These are phyloP conservation scores for Aureobasidium sp. DNA, from an alignment of 2,329 filamentous ascomycete genomes.

Conservation along the genomic window DNA sequence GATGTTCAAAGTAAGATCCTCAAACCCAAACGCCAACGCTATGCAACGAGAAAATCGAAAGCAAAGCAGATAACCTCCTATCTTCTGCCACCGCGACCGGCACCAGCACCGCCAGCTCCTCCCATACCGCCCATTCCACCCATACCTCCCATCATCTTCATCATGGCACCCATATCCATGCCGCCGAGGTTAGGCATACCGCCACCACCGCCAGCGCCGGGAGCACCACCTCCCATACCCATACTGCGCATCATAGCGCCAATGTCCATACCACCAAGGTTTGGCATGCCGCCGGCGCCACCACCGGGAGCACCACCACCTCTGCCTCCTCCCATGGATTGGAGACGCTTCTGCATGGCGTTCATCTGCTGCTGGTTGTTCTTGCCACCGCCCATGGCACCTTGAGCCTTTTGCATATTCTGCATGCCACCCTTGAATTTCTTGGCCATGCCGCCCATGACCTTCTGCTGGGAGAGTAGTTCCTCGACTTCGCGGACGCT, in stretches of 20 bases:
- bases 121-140: slow-evolving; percentile 75
- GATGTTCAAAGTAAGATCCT: no score
- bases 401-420: slow-evolving; percentile 95
- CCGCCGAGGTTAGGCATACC: slow-evolving; percentile 69
- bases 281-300: slow-evolving; percentile 71
- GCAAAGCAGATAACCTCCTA: neutral
- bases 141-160: slow-evolving; percentile 81
- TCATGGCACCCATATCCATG: slow-evolving; percentile 72
- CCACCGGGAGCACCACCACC: slow-evolving; percentile 65
- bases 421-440: slow-evolving; percentile 99
- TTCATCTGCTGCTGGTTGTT: slow-evolving; percentile 96
- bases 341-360: slow-evolving; percentile 96
- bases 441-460: slow-evolving; percentile 99
- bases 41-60: slow-evolving; percentile 21
- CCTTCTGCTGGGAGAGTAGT: slow-evolving; percentile 95
- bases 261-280: slow-evolving; percentile 88
- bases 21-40: slow-evolving; percentile 21
- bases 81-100: slow-evolving; percentile 31
- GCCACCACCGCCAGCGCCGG: slow-evolving; percentile 60
- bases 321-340: slow-evolving; percentile 85
- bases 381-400: slow-evolving; percentile 88
- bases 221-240: slow-evolving; percentile 68
- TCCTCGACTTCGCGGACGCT: slow-evolving; percentile 95
- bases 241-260: slow-evolving; percentile 94
- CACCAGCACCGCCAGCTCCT: slow-evolving; percentile 42